phyloP scores from a whole-genome alignment of 768 basidiomycete species.

The Krasilnikovozyma curviuscula region DNA sequence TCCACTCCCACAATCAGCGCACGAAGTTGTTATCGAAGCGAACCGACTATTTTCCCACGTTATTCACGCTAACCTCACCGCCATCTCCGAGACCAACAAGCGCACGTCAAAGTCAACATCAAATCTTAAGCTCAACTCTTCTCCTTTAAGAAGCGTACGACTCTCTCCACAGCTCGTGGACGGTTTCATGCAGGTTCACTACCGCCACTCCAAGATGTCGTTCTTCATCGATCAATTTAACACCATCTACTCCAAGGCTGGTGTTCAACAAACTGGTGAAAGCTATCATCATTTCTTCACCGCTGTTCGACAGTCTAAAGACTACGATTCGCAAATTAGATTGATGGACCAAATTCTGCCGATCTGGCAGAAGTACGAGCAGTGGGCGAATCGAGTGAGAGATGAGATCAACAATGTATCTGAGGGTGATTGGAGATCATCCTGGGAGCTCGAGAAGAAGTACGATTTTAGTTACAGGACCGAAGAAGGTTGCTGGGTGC shows the following conservation, averaged over 20 bases:
- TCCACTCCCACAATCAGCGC: slow-evolving; percentile 14
- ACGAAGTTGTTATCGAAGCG: slow-evolving; percentile 14
- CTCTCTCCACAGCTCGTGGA: slow-evolving; percentile 49
- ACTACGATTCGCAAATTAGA: not conserved
- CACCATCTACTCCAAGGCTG: slow-evolving; percentile 32
- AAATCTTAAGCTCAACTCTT: no score
- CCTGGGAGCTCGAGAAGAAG: not conserved
- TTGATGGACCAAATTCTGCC: not conserved
- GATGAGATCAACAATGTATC: not conserved
- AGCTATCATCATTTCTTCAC: slow-evolving; percentile 50
- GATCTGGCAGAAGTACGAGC: slow-evolving; percentile 3
- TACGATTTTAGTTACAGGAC: not conserved
- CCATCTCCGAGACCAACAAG: not conserved
- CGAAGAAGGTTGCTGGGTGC: slow-evolving; percentile 29
- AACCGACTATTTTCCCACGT: slow-evolving; percentile 11
- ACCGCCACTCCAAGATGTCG: slow-evolving; percentile 38
- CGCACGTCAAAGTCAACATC: not conserved
- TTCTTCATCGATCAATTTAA: slow-evolving; percentile 35
- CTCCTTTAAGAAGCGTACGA: slow-evolving; percentile 39
- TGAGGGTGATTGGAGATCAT: slow-evolving; percentile 12
- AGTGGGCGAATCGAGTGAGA: slow-evolving; percentile 12
- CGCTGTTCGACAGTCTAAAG: slow-evolving; percentile 32
- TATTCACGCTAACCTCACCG: not conserved
- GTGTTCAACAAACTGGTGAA: slow-evolving; percentile 34
- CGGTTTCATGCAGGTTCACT: slow-evolving; percentile 62